Conservation (phyloP, 352 stramenopile genomes). For the Phytophthora foliorum region DNA sequence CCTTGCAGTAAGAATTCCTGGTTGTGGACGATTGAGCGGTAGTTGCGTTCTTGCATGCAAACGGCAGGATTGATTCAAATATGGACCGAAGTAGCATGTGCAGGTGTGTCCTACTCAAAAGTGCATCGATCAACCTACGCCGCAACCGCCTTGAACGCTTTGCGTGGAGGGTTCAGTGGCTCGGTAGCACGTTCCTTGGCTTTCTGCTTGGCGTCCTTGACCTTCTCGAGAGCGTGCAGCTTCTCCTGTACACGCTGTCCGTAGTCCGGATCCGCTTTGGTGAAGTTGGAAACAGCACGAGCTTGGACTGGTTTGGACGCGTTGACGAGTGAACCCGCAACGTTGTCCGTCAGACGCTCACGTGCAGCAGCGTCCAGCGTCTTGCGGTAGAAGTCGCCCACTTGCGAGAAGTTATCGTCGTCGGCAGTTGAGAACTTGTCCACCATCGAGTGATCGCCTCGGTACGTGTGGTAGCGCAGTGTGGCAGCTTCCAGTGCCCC, state of each 20-base stretch:
- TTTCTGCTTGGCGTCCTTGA: slow-evolving; percentile 21
- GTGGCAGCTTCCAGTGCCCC: slow-evolving; percentile 48
- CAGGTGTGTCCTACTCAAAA: too few species aligned
- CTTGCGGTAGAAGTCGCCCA: slow-evolving; percentile 84
- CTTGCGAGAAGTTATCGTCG: slow-evolving; percentile 93
- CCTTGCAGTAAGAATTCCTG: too few species aligned
- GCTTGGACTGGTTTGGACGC: slow-evolving; percentile 84
- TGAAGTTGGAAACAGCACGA: slow-evolving; percentile 90
- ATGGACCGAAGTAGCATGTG: too few species aligned
- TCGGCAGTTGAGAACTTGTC: slow-evolving; percentile 83
- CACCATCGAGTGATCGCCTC: slow-evolving; percentile 47
- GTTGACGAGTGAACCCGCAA: slow-evolving; percentile 84
- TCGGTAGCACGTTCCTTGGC: slow-evolving; percentile 13
- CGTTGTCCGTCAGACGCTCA: slow-evolving; percentile 89
- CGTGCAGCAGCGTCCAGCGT: slow-evolving; percentile 71
- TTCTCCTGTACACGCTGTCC: slow-evolving; percentile 86
- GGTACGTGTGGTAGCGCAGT: slow-evolving; percentile 41
- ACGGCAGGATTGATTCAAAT: too few species aligned
- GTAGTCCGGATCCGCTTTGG: slow-evolving; percentile 88
- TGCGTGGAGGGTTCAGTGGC: slow-evolving; percentile 68
- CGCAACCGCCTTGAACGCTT: slow-evolving; percentile 34
- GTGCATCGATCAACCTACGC: not conserved
- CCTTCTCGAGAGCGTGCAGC: slow-evolving; percentile 49
- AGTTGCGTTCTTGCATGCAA: too few species aligned
- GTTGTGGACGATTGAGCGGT: too few species aligned